Evolutionary conservation across 441 rosid genomes (phyloP), one percentile per base, ranked within the genome.

Genomic region (Adansonia madagascariensis): DNA sequence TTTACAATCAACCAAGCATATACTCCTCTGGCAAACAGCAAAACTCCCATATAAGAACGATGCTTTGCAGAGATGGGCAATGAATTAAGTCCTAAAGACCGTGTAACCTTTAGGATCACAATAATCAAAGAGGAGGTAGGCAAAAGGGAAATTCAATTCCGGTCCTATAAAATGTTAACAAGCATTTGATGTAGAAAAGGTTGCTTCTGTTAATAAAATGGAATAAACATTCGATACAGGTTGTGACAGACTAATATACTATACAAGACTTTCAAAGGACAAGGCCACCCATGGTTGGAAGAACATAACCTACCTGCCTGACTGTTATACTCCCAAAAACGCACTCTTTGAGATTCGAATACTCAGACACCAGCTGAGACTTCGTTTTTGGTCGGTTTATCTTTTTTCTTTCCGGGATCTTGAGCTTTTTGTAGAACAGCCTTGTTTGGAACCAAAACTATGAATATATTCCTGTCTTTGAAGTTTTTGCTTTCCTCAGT

Each of bases 401-500:
- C 91, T 65, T 82, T 91, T 82, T 89, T 90, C 82, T 90, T 93
- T 15, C 88, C 73, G 11, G 84, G 91, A 81, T 91, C 98, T 85
- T 84, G 93, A 49, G 88, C 80, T 91, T 91, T 92, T 81, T 85
- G 89, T 71, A 82, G 68, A 81, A 88, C 53, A 46, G 89, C 92
- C 80, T 93, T 93, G 79, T 92, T 92, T 43, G 68, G 68, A 63
- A 63, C 47, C 68, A 35, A 83, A 47, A 87, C 81, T 12, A 95
- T 91, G 83, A 88, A 91, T 74, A 93, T 80, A 80, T 88, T 93
- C 79, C 95, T 86, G 64, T 88, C 97, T 31, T 89, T 86, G 80
- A 93, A 91, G 78, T 80, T 95, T 85, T 92, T 91, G 88, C 88
- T 87, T 85, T 92, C 98, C 89, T 93, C 95, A 10, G 84, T 87